Conservation (phyloP, 108 stramenopile species). For the Cyclotella baltica region DNA sequence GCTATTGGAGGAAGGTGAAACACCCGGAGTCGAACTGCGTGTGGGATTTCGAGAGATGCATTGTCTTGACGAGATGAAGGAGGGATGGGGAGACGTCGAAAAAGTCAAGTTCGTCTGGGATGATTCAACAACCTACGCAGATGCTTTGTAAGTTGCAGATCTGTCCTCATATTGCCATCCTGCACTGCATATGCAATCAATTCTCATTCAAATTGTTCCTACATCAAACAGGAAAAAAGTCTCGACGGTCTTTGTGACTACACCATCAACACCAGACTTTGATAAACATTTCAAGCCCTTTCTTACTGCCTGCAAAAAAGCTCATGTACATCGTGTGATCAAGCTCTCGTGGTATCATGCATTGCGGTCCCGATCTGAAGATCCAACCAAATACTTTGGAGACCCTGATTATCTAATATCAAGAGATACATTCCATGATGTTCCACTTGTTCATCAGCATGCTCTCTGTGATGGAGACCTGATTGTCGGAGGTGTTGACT, state of each 20-base stretch:
- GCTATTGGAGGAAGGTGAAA: conserved; percentile 7
- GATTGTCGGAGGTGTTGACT: conserved; percentile 27
- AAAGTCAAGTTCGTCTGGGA: conserved; percentile 50
- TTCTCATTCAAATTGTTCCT: neutral
- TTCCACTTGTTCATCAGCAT: conserved; percentile 53
- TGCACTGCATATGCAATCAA: neutral
- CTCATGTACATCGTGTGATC: conserved; percentile 44
- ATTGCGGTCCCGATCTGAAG: conserved; percentile 15
- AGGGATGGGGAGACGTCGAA: conserved; percentile 35
- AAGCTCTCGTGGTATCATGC: conserved; percentile 60
- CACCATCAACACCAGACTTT: conserved; percentile 39
- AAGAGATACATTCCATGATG: conserved; percentile 25
- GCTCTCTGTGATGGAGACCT: conserved; percentile 51
- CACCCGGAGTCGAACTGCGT: conserved; percentile 9
- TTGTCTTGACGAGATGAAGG: neutral
- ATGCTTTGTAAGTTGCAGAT: conserved; percentile 27
- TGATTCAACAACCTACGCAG: conserved; percentile 41
- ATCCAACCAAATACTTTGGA: conserved; percentile 21
- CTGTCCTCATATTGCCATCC: neutral
- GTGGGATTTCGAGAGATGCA: conserved; percentile 15
- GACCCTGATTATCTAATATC: conserved; percentile 14
- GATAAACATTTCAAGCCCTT: conserved; percentile 45
- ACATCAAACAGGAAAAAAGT: conserved; percentile 25
- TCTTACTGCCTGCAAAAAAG: conserved; percentile 48
- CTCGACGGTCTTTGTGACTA: conserved; percentile 52